A percentile compares a stretch with the other conserved stretches of the same genome.
Evolutionary conservation across 345 rosid species (phyloP).

Genomic region (Rubroshorea leprosula): DNA sequence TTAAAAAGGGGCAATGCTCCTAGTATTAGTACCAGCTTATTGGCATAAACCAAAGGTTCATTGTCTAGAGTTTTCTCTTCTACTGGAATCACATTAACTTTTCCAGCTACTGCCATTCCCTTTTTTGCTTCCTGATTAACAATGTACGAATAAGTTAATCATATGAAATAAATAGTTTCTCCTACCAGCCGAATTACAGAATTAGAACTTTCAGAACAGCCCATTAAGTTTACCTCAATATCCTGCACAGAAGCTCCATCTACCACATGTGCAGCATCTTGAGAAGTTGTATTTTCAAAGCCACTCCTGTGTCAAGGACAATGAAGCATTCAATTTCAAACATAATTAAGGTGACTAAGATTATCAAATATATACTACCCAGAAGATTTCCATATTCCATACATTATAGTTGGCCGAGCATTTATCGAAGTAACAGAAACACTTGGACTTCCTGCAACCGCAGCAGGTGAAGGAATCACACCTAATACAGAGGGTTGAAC

Average conservation of each 20-base stretch:
- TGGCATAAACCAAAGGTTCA: conserved; percentile 74
- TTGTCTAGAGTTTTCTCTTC: conserved; percentile 71
- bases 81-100: conserved; percentile 40
- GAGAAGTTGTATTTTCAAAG: conserved; percentile 34
- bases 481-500: conserved; percentile 22
- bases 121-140: conserved; percentile 56
- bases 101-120: conserved; percentile 45
- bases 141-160: conserved; percentile 1
- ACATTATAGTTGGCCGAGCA: conserved; percentile 44
- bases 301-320: conserved; percentile 31
- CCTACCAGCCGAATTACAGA: neutral
- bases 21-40: conserved; percentile 58
- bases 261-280: conserved; percentile 29
- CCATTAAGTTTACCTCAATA: conserved; percentile 43
- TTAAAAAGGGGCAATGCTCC: neutral
- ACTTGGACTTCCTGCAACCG: conserved; percentile 30
- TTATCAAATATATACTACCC: conserved; percentile 8
- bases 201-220: neutral
- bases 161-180: neutral
- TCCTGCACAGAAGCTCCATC: conserved; percentile 49
- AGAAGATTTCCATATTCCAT: conserved; percentile 25
- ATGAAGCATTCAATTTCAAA: conserved; percentile 1
- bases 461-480: conserved; percentile 28
- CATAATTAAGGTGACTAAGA: neutral
- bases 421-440: conserved; percentile 27